phyloP scores from a whole-genome alignment of 202 grass and related monocot species.

The Dendrocalamus latiflorus region DNA sequence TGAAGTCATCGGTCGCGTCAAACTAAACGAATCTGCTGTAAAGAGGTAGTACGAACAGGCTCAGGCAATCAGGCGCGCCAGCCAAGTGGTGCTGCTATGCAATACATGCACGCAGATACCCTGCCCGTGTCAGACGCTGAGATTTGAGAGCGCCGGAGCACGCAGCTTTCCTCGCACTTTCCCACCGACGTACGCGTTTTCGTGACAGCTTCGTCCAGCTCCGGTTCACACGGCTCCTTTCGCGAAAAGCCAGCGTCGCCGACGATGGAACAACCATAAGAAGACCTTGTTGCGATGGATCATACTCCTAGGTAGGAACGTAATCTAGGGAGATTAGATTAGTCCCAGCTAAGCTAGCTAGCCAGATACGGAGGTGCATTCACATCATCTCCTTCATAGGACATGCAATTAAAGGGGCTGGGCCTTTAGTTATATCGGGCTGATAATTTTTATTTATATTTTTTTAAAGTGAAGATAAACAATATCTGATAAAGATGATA shows the following conservation, averaged over 20 bases:
- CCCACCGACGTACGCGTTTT: conserved; percentile 5
- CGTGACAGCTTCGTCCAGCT: neutral
- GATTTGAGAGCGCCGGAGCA: neutral
- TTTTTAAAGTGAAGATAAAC: no score
- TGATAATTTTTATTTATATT: no score
- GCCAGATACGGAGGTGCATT: neutral
- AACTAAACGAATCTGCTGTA: no score
- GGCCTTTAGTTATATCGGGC: no score
- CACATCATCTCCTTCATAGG: neutral
- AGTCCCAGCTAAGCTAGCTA: neutral
- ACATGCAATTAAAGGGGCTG: neutral
- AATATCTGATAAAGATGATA: no score
- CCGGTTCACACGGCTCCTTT: conserved; percentile 2
- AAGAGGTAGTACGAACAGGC: no score
- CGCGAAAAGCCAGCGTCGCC: neutral
- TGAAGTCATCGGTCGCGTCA: no score
- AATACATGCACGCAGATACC: neutral
- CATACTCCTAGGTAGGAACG: neutral
- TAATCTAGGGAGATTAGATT: neutral
- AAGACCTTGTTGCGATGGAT: no score
- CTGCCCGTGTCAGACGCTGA: neutral
- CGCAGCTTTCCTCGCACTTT: conserved; percentile 14
- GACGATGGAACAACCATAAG: neutral
- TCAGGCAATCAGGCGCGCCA: no score
- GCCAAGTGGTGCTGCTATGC: neutral